Evolutionary conservation across 306 rosid genomes (phyloP).

Genomic region (Cicer cuneatum): DNA sequence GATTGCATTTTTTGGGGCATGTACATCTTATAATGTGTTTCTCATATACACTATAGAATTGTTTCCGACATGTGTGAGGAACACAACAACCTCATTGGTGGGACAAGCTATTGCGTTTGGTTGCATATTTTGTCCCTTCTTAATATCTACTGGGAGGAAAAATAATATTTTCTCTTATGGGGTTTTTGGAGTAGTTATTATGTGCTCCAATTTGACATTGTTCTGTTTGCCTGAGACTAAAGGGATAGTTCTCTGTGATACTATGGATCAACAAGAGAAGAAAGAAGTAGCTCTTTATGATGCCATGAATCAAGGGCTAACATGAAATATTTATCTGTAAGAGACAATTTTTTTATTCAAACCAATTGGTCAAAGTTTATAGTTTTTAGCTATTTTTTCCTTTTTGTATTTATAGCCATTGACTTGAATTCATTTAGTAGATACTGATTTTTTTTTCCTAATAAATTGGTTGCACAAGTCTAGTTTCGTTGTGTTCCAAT

Average conservation of each 20-base stretch:
- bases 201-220: conserved; percentile 21
- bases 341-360: not conserved
- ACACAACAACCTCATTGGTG: conserved; percentile 45
- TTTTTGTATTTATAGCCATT: not conserved
- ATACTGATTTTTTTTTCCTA: no score
- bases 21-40: conserved; percentile 39
- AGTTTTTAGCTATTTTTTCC: not conserved
- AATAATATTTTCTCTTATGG: conserved; percentile 41
- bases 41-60: conserved; percentile 48
- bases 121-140: conserved; percentile 36
- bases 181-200: conserved; percentile 34
- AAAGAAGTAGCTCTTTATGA: not conserved
- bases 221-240: conserved; percentile 42
- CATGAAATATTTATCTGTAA: not conserved
- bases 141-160: conserved; percentile 44
- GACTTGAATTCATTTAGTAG: no score
- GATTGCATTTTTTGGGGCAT: conserved; percentile 44
- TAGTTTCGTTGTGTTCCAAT: no score
- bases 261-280: conserved; percentile 35
- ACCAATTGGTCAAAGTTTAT: not conserved
- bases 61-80: conserved; percentile 58
- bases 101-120: conserved; percentile 47
- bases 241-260: conserved; percentile 29
- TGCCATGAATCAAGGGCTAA: not conserved
- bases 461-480: no score